Evolutionary conservation across 2,329 filamentous ascomycete genomes (phyloP), one percentile per base, ranked within the genome.

Genomic region (Claviceps spartinae): DNA sequence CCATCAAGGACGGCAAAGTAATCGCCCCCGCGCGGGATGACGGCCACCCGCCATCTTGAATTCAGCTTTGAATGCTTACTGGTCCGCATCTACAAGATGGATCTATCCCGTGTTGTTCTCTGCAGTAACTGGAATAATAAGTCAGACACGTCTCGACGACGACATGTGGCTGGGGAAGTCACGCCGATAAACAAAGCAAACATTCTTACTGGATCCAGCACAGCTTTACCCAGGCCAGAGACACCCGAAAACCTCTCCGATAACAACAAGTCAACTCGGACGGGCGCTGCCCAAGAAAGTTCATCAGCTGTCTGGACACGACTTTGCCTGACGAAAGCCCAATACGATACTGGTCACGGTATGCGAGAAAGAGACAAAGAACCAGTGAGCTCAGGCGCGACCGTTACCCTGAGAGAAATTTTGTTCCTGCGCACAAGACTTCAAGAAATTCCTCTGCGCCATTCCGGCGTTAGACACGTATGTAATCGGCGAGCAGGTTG

Each of bases 151-250:
- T 45, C 38, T 43, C 40, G 46, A 20, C 38, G 26, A 34, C 7
- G n/a, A 14, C 30, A 24, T 44, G 46, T 49, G 50, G 50, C 46
- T 48, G 44, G 36, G n/a, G 14, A 16, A 47, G 51, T 52, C 42
- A 52, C 47, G 51, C 51, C 41, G 45, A 47, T n/a, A 47, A 26
- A 20, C 4, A 42, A 42, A 30, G 34, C 16, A n/a, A 49, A 37
- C 41, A 11, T 52, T 52, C 47, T 38, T 34, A 49, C 47, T 49
- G 47, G 47, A 40, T 20, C 47, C 30, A 41, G 47, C 41, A 30
- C 41, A 36, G 37, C n/a, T 26, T 45, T 7, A 37, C 50, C 22
- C 26, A 37, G 26, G 30, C 3, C 9, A 37, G 40, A 16, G 26
- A 44, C 26, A 40, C n/a, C 40, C 18, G 30, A 34, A 34, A 22